phyloP scores from a whole-genome alignment of 176 grass and related monocot genomes.

The Zizania latifolia region DNA sequence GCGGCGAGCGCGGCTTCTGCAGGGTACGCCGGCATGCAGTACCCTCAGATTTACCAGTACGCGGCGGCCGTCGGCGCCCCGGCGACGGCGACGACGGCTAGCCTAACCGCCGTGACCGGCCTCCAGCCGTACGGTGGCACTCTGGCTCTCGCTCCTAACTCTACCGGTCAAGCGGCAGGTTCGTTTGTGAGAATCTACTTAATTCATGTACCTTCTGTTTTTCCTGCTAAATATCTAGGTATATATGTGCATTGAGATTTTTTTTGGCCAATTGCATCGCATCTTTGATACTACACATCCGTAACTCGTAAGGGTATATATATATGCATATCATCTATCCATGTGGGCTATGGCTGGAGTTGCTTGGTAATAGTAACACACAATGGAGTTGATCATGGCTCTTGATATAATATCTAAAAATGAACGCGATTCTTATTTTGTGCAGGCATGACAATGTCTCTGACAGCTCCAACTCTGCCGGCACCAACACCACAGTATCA shows the following conservation, averaged over 20 bases:
- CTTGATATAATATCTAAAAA: background rate
- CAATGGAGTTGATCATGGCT: background rate
- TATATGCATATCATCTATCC: too few species aligned
- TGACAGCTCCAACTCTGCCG: conserved; percentile 15
- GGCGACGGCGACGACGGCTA: background rate
- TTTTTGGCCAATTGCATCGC: too few species aligned
- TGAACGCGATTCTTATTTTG: background rate
- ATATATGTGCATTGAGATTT: too few species aligned
- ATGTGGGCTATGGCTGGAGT: background rate
- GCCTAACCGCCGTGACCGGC: background rate
- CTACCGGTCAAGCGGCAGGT: conserved; percentile 30
- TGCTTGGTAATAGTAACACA: background rate
- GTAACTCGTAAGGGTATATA: too few species aligned
- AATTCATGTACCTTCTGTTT: background rate
- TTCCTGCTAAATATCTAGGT: too few species aligned
- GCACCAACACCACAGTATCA: conserved; percentile 26
- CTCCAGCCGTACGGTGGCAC: conserved; percentile 26
- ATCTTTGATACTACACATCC: too few species aligned
- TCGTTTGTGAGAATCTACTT: background rate
- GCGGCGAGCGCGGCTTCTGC: background rate
- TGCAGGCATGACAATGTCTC: conserved; percentile 20
- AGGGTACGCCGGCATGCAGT: conserved; percentile 21
- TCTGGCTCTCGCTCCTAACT: background rate
- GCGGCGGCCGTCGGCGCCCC: background rate
- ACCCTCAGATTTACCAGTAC: conserved; percentile 43